Base-by-base conservation (phyloP, 345 rosid genomes). In the Brassica carinata region DNA sequence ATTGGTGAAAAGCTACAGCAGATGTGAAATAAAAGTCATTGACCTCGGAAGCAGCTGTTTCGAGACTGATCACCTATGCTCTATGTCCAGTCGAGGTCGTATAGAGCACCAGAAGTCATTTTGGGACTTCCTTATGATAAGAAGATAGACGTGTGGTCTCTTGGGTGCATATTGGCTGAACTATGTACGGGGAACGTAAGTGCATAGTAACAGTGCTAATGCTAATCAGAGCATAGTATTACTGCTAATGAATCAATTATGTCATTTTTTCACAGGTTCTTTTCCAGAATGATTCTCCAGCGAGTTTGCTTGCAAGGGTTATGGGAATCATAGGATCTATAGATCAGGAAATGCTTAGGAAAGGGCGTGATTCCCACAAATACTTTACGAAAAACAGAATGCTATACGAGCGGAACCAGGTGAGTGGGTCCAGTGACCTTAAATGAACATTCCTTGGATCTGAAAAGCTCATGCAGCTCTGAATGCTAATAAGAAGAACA, bases 11-110 rank as follows among this genome's bases (percentile, higher is more conserved):
- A 96, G 99, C 84, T 96, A 96, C 76, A 96, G 97, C 79, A 89
- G 99, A 81, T 96, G 99, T 66, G 99, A 96, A 86, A 91, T 94
- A 82, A 96, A 96, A 89, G 97, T 94, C 81, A 96, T 96, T 55
- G 99, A 96, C 86, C 97, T 96, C n/a, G 99, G 99, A 80, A 94
- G 99, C 82, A 94, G 99, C 87, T 96, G 99, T 87, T 96, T 94
- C 83, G 97, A 94, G 91, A 94, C 99, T 2, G 99, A 94, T 83
- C 97, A 96, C 80, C 80, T 96, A 23, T 96, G 97, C 88, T 96
- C 99, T 96, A 96, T 82, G 99, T 96, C 67, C 99, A 96, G 71
- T 96, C 99, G 9, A 87, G 99, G 83, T 94, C 99, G 10, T 96
- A 96, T 79, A 92, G 98, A 77, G 99, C 99, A 34, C 99, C 98